These are phyloP conservation scores for Colletotrichum costaricense DNA, from an alignment of 2,329 filamentous ascomycete species.

Conservation along the genomic window DNA sequence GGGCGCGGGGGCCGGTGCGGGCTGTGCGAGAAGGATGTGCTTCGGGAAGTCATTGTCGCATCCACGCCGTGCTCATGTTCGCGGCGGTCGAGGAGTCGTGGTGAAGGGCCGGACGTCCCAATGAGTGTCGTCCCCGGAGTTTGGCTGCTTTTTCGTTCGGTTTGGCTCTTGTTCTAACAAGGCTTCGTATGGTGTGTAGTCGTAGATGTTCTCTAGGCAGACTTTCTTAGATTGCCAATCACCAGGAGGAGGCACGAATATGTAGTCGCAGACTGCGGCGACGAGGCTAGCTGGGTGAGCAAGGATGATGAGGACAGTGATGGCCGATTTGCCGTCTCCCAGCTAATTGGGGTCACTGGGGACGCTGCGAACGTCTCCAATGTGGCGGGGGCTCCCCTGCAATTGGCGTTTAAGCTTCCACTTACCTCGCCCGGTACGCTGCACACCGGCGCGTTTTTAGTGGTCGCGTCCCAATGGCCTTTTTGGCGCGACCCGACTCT, in stretches of 20 bases:
- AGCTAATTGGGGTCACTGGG: background rate
- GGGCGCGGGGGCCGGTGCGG: slow-evolving; percentile 53
- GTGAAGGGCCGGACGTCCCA: background rate
- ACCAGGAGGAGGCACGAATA: background rate
- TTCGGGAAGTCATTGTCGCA: slow-evolving; percentile 60
- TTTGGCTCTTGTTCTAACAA: background rate
- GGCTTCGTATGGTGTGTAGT: background rate
- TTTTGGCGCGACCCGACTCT: slow-evolving; percentile 28
- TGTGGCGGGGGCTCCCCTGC: slow-evolving; percentile 21
- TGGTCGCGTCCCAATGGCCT: slow-evolving; percentile 39
- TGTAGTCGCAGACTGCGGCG: slow-evolving; percentile 6
- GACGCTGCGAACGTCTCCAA: background rate
- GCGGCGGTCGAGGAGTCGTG: slow-evolving; percentile 34
- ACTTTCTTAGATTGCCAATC: slow-evolving; percentile 10
- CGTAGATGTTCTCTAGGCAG: background rate
- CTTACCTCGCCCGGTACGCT: slow-evolving; percentile 3
- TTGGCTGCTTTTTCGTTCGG: background rate
- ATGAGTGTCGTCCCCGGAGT: background rate
- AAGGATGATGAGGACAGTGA: slow-evolving; percentile 15
- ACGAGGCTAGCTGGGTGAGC: slow-evolving; percentile 13
- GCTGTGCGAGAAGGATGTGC: slow-evolving; percentile 64
- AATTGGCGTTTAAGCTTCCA: slow-evolving; percentile 26
- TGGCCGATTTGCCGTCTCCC: background rate
- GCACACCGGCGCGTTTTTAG: slow-evolving; percentile 31
- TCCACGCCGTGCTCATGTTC: slow-evolving; percentile 52